Evolutionary conservation across 75 land plant genomes (phyloP), one percentile per base, ranked within the genome.

Genomic region (Adiantum capillusveneris): DNA sequence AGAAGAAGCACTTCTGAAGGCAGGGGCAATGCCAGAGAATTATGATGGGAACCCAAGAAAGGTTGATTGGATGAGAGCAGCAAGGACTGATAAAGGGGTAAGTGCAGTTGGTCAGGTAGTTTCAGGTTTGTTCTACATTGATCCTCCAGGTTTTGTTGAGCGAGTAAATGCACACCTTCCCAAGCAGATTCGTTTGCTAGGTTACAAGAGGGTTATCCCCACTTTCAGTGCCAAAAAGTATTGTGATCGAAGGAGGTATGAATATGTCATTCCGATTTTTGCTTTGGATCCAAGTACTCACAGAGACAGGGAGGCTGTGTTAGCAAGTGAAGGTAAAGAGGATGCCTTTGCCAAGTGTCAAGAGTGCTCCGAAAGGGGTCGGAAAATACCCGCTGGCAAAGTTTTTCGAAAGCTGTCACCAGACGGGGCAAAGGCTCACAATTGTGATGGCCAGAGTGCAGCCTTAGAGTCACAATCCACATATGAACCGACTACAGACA

Each of bases 61-160:
- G 41, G 82, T 70, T 59, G 95, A 93, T 30, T 93, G 90, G 90
- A 81, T 79, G 61, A 65, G 98, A 18, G 73, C 98, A 25, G 98
- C 98, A 9, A 72, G 98, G 26, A 93, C 98, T 29, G 98, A 93
- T 51, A 93, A 93, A 66, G 98, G 98, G 24, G 98, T 93, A n/a
- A 80, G 84, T 70, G 98, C 98, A 29, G 86, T 75, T 17, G 98
- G 87, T 17, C 98, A 93, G 63, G 90, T 93, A 6, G 98, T 93
- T 19, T 93, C 98, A 3, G 98, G 95, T 30, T 57, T 82, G 11
- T 93, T 93, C 56, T 74, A 75, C 44, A 57, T 93, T 25, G 98
- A 93, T 25, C 97, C 95, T 1, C 85, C 84, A 7, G 96, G 96
- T 11, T 60, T 93, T 30, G 76, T 83, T 31, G 83, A 78, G 25